Base-by-base conservation (phyloP, 2,329 filamentous ascomycete genomes). In the Beauveria medogensis region DNA sequence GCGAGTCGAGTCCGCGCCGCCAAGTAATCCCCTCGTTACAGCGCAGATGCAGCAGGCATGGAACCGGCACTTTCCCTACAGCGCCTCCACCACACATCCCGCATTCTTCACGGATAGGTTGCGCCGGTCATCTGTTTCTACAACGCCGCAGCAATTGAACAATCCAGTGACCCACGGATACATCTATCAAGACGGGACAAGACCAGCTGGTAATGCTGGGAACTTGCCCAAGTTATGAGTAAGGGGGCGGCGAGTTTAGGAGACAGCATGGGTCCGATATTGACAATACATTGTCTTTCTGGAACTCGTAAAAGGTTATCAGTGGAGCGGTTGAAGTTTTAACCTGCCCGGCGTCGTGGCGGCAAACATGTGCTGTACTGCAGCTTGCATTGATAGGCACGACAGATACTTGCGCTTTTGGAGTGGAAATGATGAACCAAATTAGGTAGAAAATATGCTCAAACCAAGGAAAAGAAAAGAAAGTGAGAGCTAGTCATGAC, bases 71-170 rank as follows among this genome's bases (percentile, higher is more conserved):
- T 61, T 58, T 22, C 64, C 68, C 5, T 82, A 80, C 68, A 80
- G 88, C 69, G 76, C 83, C 10, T 83, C 88, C 1, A 78, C 78
- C 44, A 76, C 83, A 28, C 89, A 92, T 65, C 89, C 89, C 0
- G 89, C 91, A 1, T 92, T 92, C 74, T 91, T 92, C 74, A 89
- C 88, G 0, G 77, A 83, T 34, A 79, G 79, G 56, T 74, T 90
- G 55, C 81, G 81, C 62, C 82, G 80, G 66, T 78, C 81, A 3
- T 81, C 84, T 5, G 75, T 79, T 24, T 66, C 62, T 46, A 62
- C 65, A 62, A 68, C 67, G 22, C 55, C 40, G 55, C 41, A 60
- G 41, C 30, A 47, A 44, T 8, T 24, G 14, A 67, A 65, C 10
- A 84, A 71, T 63, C 84, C 85, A 0, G 80, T 86, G 3, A 83